phyloP scores from a whole-genome alignment of 2,329 filamentous ascomycete genomes.

The Epichloe sibirici region DNA sequence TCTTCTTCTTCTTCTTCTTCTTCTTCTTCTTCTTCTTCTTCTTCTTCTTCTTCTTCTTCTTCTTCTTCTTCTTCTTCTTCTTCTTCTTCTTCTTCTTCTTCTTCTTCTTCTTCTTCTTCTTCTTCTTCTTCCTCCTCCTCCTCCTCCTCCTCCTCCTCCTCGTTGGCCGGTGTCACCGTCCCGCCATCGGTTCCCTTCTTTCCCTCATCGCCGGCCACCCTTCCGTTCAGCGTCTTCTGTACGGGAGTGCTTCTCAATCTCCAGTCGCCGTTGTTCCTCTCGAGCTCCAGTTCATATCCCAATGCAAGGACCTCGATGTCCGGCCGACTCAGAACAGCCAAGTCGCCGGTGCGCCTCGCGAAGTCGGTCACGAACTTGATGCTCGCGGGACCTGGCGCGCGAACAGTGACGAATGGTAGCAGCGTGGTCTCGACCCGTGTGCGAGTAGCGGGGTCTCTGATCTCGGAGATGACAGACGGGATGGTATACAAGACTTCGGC shows the following conservation, averaged over 20 bases:
- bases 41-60: background rate
- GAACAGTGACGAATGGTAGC: constrained; percentile 69
- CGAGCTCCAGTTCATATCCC: constrained; percentile 88
- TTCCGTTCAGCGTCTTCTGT: constrained; percentile 66
- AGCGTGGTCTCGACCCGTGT: constrained; percentile 73
- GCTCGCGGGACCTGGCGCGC: constrained; percentile 63
- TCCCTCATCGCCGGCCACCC: constrained; percentile 17
- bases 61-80: too few relatives aligned
- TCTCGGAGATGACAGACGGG: constrained; percentile 76
- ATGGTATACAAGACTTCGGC: constrained; percentile 72
- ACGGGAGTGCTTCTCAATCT: constrained; percentile 65
- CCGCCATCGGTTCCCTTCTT: constrained; percentile 20
- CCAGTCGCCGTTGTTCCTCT: constrained; percentile 83
- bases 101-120: background rate
- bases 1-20: too few relatives aligned
- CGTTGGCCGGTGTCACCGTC: constrained; percentile 15
- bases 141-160: constrained; percentile 14
- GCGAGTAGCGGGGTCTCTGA: constrained; percentile 72
- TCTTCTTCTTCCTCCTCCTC: too few relatives aligned
- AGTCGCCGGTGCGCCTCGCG: constrained; percentile 78
- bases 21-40: background rate
- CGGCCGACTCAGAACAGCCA: constrained; percentile 73
- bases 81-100: background rate
- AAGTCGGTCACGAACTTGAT: constrained; percentile 73
- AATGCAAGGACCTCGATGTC: constrained; percentile 85